Conservation (phyloP, 202 grass and related monocot genomes). For the Tripidium arundinaceum region DNA sequence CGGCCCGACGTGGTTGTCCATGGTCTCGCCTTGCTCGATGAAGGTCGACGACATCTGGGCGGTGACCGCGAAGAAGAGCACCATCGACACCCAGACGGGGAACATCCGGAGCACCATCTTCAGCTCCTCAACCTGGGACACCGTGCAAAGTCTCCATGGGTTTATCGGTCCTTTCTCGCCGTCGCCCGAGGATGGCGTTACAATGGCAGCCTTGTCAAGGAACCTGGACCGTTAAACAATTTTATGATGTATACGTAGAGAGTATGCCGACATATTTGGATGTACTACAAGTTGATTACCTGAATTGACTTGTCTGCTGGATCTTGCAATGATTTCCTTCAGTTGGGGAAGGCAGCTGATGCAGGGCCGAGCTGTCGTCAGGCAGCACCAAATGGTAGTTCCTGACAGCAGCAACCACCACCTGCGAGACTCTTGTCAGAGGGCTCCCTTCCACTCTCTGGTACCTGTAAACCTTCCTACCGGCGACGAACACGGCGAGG, state of each 20-base stretch:
- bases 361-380: not conserved
- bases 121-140: slow-evolving; percentile 49
- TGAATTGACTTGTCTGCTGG: not conserved
- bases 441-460: not conserved
- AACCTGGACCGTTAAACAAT: not conserved
- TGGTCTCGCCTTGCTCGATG: slow-evolving; percentile 40
- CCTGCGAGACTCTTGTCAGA: not conserved
- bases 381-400: not conserved
- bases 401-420: not conserved
- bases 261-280: not conserved
- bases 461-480: slow-evolving; percentile 8
- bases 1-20: slow-evolving; percentile 22
- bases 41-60: slow-evolving; percentile 46
- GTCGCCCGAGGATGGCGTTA: not conserved
- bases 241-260: too few relatives aligned
- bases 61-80: slow-evolving; percentile 27
- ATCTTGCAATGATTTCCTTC: not conserved
- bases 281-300: not conserved
- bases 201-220: not conserved
- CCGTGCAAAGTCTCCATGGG: slow-evolving; percentile 45
- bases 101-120: slow-evolving; percentile 47
- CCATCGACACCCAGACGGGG: slow-evolving; percentile 38
- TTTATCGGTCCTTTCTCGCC: not conserved
- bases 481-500: not conserved
- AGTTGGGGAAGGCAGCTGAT: not conserved